Evolutionary conservation across 805 yeast genomes (phyloP), one percentile per base, ranked within the genome.

Genomic region (Schwanniomyces polymorphus): DNA sequence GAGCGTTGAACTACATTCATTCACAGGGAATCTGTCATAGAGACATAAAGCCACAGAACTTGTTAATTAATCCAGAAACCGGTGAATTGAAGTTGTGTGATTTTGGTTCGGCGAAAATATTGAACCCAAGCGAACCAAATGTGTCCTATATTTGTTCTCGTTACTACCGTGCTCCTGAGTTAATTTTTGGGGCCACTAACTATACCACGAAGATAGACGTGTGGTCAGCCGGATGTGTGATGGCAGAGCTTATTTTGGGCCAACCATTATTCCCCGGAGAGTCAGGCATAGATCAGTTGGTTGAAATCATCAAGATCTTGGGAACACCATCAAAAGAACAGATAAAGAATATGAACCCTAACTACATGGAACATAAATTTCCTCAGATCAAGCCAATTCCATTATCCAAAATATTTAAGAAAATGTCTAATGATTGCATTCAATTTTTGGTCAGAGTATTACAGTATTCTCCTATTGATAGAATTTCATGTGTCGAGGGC

Each of bases 221-320:
- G 41, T 94, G 99, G 99, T 88, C 97, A 11, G 90, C 96, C 11
- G 97, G 97, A 17, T 94, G 99, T 74, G 99, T 94, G 18, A 91
- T 94, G 89, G 98, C 98, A 4, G 99, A 94, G 70, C 74, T 94
- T 59, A 82, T 91, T 53, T 78, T 94, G 47, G 98, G 99, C 14
- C 97, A 91, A 65, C 99, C 99, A 11, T 74, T 94, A 54, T 94
- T 94, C 72, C 99, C 99, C 10, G 99, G 99, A 39, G 98, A 94
- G 65, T 85, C 91, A 50, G 98, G 99, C 33, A 92, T 94, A 49
- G 99, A 94, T 66, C 99, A 94, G 68, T 79, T 92, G 59, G 98
- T 92, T 16, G 99, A 92, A 68, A 92, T 92, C 57, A 92, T 92
- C 65, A 94, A 94, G 70, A 88, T 92, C 23, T 76, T 94, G 62